A percentile compares a stretch with the other conserved stretches of the same genome.
These are phyloP conservation scores for Dillenia suffruticosa DNA, from an alignment of 164 flowering plant species.

Conservation along the genomic window DNA sequence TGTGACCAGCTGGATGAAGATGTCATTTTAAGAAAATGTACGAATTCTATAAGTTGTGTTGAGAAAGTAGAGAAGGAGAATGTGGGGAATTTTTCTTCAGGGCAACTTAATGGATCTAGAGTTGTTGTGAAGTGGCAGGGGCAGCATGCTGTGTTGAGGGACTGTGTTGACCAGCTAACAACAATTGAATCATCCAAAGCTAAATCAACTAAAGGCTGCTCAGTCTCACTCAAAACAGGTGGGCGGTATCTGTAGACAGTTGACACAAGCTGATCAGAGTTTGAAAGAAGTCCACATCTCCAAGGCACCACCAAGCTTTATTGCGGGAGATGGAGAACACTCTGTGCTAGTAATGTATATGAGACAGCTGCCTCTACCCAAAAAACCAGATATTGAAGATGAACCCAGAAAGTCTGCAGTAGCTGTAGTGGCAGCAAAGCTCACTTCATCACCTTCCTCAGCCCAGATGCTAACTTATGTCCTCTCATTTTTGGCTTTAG, in stretches of 20 bases:
- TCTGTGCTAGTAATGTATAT: constrained; percentile 54
- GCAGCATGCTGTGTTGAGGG: constrained; percentile 56
- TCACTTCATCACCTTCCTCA: constrained; percentile 85
- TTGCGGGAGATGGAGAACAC: constrained; percentile 44
- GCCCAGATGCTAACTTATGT: constrained; percentile 94
- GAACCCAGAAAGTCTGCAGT: constrained; percentile 74
- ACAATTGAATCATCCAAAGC: constrained; percentile 63
- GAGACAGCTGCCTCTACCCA: constrained; percentile 29
- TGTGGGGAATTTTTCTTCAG: constrained; percentile 45
- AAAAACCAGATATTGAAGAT: constrained; percentile 37
- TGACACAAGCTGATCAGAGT: constrained; percentile 35
- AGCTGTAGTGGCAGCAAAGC: constrained; percentile 89
- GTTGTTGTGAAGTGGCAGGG: constrained; percentile 61
- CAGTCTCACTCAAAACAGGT: constrained; percentile 53
- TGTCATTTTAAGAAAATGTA: constrained; percentile 52
- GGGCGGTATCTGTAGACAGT: constrained; percentile 32
- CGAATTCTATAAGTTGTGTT: constrained; percentile 44
- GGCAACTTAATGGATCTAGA: constrained; percentile 39
- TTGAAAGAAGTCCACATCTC: constrained; percentile 34
- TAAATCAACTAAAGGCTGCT: constrained; percentile 36
- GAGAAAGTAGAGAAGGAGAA: constrained; percentile 69
- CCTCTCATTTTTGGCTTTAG: constrained; percentile 11
- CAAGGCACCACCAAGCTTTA: constrained; percentile 24
- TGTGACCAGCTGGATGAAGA: constrained; percentile 76
- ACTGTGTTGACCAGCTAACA: constrained; percentile 64